Conservation (phyloP, 306 rosid genomes). For the Quercus robur region DNA sequence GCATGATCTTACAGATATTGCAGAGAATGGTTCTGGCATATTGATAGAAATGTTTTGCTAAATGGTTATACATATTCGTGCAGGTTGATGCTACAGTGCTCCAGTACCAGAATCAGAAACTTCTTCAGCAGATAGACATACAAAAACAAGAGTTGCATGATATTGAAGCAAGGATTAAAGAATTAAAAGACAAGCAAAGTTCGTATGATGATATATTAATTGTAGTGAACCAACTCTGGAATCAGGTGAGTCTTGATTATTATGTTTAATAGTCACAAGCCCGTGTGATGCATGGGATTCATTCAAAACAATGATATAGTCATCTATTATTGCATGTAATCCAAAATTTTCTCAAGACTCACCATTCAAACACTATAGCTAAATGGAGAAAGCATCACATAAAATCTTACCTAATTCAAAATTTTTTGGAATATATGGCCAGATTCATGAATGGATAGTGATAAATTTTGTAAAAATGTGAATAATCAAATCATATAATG, state of each 20-base stretch:
- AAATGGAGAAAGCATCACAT: too few relatives aligned
- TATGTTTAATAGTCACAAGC: neutral
- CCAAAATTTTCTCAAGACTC: neutral
- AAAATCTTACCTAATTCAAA: too few relatives aligned
- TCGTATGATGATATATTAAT: conserved; percentile 71
- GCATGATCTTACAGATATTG: neutral
- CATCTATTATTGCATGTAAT: neutral
- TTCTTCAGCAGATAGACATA: conserved; percentile 66
- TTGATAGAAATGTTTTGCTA: neutral
- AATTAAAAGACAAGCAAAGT: conserved; percentile 54
- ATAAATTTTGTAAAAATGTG: too few relatives aligned
- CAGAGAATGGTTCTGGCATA: neutral
- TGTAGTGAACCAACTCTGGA: conserved; percentile 67
- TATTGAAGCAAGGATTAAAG: conserved; percentile 52
- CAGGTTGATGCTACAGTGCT: conserved; percentile 82
- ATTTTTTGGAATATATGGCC: too few relatives aligned
- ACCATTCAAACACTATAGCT: too few relatives aligned
- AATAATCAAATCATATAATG: too few relatives aligned
- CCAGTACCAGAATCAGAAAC: conserved; percentile 80
- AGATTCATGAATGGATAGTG: too few relatives aligned
- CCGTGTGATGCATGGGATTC: too few relatives aligned
- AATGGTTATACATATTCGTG: conserved; percentile 2
- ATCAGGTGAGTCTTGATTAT: conserved; percentile 55
- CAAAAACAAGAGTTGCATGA: conserved; percentile 73
- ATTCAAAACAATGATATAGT: neutral